Base-by-base conservation (phyloP, 176 grass and related monocot genomes). In the Lolium perenne region DNA sequence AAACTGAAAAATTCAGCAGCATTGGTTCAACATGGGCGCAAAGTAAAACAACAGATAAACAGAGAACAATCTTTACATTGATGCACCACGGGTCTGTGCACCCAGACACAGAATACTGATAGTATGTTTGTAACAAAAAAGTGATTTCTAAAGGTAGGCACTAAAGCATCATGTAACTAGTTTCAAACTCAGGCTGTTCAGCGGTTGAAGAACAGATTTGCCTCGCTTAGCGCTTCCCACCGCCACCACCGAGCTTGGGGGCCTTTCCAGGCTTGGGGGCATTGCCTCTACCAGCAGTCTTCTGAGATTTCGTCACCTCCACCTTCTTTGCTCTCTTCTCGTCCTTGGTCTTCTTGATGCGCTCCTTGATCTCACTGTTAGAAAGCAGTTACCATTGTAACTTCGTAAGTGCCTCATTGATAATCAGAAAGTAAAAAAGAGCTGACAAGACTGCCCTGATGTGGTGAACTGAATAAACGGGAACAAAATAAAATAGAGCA, bases 291-390 rank as follows among this genome's bases (percentile, higher is more conserved):
- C 17, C 41, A 10, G 47, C 41, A 7, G 80, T 77, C 81, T 88
- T 93, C 66, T 78, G 76, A 8, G 81, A 68, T 71, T 90, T 93
- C 0, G 77, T 61, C 76, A 40, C 14, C 66, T 88, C 91, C 10
- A 74, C 85, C 69, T 88, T 90, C 77, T 93, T 90, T 0, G 88
- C 77, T 77, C 87, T 75, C 75, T 90, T 93, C 81, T 90, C 88
- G 38, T 93, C 88, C 85, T 90, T 93, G 0, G 87, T 92, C 84
- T 90, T 93, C 82, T 90, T 93, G 2, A 90, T 90, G 3, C 85
- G 76, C 4, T 93, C 85, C 81, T 90, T 93, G 54, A 93, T 90
- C 81, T 93, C 91, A 21, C 88, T 90, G 79, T 25, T 15, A 59
- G 17, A 63, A 5, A 65, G 7, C 6, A 32, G 55, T 48, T 10